A percentile compares a stretch with the other conserved stretches of the same genome.
Conservation (phyloP, 192 early-diverging fungal species). For the Backusella sp. region DNA sequence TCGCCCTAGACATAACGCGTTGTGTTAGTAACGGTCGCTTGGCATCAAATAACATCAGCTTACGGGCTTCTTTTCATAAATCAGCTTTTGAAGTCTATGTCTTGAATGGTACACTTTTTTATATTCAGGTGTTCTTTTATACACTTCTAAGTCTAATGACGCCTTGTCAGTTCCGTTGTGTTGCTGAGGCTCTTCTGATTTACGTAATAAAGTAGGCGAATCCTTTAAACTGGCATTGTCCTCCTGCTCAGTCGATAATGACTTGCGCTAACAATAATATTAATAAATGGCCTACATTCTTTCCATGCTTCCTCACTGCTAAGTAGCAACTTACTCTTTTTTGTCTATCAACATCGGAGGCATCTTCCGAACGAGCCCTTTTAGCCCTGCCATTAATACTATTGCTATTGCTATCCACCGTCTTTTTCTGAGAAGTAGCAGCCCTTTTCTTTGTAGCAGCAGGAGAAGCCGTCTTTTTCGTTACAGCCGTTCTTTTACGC, state of each 20-base stretch:
- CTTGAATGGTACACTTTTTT: conserved; percentile 32
- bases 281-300: background rate
- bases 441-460: conserved; percentile 2
- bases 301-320: background rate
- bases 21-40: too few species aligned
- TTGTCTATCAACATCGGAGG: background rate
- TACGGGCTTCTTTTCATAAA: conserved; percentile 33
- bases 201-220: background rate
- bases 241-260: conserved; percentile 4
- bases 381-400: background rate
- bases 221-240: conserved; percentile 1
- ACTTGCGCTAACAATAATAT: conserved; percentile 5
- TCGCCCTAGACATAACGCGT: conserved; percentile 12
- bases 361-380: background rate
- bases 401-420: background rate
- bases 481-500: background rate
- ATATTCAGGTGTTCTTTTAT: conserved; percentile 4
- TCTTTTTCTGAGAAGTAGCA: background rate
- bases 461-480: background rate
- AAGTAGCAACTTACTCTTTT: background rate
- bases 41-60: background rate
- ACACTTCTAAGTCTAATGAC: background rate
- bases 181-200: background rate
- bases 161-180: background rate
- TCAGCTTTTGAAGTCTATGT: conserved; percentile 29